Conservation (phyloP, 352 stramenopile genomes). For the Elongisporangium senticosum region DNA sequence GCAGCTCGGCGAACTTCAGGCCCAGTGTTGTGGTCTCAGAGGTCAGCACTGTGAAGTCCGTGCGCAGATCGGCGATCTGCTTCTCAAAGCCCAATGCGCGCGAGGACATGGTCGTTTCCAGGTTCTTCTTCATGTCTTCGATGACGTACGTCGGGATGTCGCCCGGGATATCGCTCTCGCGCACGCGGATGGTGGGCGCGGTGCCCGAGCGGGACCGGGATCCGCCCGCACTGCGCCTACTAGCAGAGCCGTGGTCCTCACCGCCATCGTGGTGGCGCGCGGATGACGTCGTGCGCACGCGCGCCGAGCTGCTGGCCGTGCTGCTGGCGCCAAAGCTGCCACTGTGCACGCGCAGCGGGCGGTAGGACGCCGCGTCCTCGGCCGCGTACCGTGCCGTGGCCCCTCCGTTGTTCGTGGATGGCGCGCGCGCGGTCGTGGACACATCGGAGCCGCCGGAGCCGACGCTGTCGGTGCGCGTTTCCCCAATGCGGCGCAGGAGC, state of each 20-base stretch:
- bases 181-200: slow-evolving; percentile 32
- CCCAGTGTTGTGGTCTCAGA: slow-evolving; percentile 32
- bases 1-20: slow-evolving; percentile 44
- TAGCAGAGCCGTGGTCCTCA: background rate
- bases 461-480: slow-evolving; percentile 49
- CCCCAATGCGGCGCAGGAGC: slow-evolving; percentile 70
- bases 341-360: background rate
- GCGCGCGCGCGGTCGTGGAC: slow-evolving; percentile 17
- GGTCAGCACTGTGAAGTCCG: slow-evolving; percentile 46
- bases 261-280: background rate
- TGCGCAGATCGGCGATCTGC: slow-evolving; percentile 50
- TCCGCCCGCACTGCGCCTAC: background rate
- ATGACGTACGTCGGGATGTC: slow-evolving; percentile 39
- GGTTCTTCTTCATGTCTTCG: slow-evolving; percentile 57
- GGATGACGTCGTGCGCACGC: slow-evolving; percentile 6
- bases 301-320: slow-evolving; percentile 4
- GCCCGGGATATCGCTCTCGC: slow-evolving; percentile 33
- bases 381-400: slow-evolving; percentile 3
- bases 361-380: slow-evolving; percentile 17
- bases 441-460: slow-evolving; percentile 19
- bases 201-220: background rate
- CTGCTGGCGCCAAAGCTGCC: slow-evolving; percentile 5
- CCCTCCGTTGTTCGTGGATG: slow-evolving; percentile 7
- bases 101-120: slow-evolving; percentile 59
- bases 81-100: slow-evolving; percentile 58